A percentile compares a stretch with the other conserved stretches of the same genome.
Conservation (phyloP, 768 basidiomycete species). For the Lepiota subincarnata region DNA sequence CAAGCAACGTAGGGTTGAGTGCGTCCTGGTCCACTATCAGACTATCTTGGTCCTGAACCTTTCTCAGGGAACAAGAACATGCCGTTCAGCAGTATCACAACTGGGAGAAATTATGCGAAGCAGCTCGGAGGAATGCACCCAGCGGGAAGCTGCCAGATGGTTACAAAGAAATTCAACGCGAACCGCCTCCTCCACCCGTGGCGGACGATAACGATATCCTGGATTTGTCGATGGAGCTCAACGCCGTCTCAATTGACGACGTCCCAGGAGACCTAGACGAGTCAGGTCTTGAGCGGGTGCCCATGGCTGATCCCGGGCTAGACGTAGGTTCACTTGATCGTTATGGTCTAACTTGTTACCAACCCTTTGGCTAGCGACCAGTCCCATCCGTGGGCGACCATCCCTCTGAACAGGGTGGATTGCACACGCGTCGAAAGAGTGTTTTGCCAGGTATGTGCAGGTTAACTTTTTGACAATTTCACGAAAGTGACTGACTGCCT, state of each 20-base stretch:
- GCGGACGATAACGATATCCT: constrained; percentile 84
- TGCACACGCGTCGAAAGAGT: constrained; percentile 92
- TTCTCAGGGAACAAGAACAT: constrained; percentile 77
- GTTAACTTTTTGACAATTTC: constrained; percentile 15
- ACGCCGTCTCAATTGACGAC: constrained; percentile 76
- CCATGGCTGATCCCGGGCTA: constrained; percentile 87
- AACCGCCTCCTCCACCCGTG: constrained; percentile 72
- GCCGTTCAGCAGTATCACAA: constrained; percentile 81
- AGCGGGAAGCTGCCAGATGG: constrained; percentile 68
- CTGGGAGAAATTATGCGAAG: constrained; percentile 83
- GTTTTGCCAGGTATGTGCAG: constrained; percentile 75
- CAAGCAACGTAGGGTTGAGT: constrained; percentile 85
- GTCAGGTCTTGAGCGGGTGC: constrained; percentile 81
- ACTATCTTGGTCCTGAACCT: neutral
- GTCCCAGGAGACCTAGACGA: constrained; percentile 70
- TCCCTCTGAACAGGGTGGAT: constrained; percentile 51
- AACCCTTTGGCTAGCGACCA: constrained; percentile 6
- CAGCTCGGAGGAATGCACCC: constrained; percentile 62
- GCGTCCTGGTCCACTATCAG: constrained; percentile 28
- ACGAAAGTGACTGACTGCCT: constrained; percentile 16
- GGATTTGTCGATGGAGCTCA: constrained; percentile 87
- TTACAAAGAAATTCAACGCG: constrained; percentile 62
- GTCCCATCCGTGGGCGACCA: constrained; percentile 24
- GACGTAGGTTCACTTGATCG: constrained; percentile 52
- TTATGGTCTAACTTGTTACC: neutral